Conservation (phyloP, 2,329 filamentous ascomycete species). For the Aureobasidium sp. region DNA sequence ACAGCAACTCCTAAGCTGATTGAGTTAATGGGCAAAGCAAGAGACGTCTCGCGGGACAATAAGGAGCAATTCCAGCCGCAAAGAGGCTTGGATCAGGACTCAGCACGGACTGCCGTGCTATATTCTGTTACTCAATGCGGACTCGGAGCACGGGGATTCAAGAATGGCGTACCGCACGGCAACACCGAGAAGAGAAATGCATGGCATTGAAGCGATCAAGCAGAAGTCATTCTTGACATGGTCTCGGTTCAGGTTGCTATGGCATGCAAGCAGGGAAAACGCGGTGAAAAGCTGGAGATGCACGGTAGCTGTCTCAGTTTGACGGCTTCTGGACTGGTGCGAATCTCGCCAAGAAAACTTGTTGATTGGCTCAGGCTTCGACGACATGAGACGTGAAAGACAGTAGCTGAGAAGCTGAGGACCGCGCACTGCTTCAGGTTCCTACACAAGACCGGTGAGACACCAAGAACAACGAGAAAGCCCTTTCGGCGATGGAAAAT, state of each 20-base stretch:
- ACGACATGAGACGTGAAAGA: background rate
- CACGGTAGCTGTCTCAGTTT: constrained; percentile 9
- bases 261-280: background rate
- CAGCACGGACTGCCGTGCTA: constrained; percentile 4
- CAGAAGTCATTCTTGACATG: background rate
- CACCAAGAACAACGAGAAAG: background rate
- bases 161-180: constrained; percentile 1
- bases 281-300: constrained; percentile 5
- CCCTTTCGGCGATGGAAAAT: background rate
- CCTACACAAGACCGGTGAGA: constrained; percentile 6
- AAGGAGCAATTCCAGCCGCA: background rate
- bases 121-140: background rate
- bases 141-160: background rate
- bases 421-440: constrained; percentile 6
- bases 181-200: background rate
- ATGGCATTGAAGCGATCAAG: background rate
- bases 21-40: background rate
- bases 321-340: constrained; percentile 2
- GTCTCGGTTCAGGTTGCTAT: constrained; percentile 10
- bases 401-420: constrained; percentile 1
- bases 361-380: background rate
- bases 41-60: background rate
- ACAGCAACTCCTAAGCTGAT: background rate
- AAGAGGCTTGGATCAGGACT: background rate
- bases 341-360: background rate